A percentile compares a stretch with the other conserved stretches of the same genome.
These are phyloP conservation scores for Sordariomycetes sp. DNA, from an alignment of 2,329 filamentous ascomycete genomes.

Conservation along the genomic window DNA sequence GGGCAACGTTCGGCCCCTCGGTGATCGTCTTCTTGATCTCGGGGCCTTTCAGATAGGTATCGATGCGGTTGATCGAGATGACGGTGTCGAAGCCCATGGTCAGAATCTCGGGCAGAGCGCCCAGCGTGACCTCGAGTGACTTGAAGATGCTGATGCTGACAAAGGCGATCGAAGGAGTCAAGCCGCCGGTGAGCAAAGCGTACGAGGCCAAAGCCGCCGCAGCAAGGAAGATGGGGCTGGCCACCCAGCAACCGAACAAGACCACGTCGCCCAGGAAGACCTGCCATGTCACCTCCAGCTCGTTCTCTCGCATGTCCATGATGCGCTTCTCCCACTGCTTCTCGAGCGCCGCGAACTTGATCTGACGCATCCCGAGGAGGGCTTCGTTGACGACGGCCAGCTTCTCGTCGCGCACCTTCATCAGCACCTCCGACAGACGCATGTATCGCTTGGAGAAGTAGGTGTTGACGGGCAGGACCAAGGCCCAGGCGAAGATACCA, in stretches of 20 bases:
- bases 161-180: conserved; percentile 68
- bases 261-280: conserved; percentile 56
- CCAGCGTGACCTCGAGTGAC: conserved; percentile 62
- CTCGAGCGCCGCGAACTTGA: conserved; percentile 76
- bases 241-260: conserved; percentile 60
- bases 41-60: conserved; percentile 58
- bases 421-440: conserved; percentile 56
- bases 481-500: conserved; percentile 53
- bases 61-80: conserved; percentile 64
- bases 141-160: conserved; percentile 69
- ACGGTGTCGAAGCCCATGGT: conserved; percentile 63
- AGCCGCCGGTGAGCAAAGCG: conserved; percentile 48
- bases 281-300: conserved; percentile 57
- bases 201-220: conserved; percentile 64
- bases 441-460: conserved; percentile 57
- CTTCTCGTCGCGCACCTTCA: conserved; percentile 70
- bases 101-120: conserved; percentile 63
- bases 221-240: conserved; percentile 64
- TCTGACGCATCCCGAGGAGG: conserved; percentile 70
- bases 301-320: conserved; percentile 48
- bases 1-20: conserved; percentile 50
- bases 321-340: conserved; percentile 67
- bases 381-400: conserved; percentile 69
- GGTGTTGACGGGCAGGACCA: conserved; percentile 61
- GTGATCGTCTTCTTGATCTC: conserved; percentile 50